Evolutionary conservation across 208 protist species (phyloP), one percentile per base, ranked within the genome.

Genomic region (Tritrichomonas musculus): DNA sequence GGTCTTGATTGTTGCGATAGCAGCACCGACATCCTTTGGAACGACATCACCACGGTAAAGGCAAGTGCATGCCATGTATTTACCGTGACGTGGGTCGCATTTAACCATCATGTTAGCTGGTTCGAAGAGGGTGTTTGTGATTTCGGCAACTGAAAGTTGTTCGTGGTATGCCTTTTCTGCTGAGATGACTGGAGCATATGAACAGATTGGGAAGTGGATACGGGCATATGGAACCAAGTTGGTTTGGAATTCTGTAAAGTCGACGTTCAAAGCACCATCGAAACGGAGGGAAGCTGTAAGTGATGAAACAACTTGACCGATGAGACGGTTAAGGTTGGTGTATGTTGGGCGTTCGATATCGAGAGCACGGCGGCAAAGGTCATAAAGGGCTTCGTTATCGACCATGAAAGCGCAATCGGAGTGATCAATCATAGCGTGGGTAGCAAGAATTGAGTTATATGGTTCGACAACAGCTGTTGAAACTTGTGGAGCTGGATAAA

Each of bases 171-270:
- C n/a, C n/a, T n/a, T n/a, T n/a, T n/a, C n/a, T n/a, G n/a, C n/a
- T n/a, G n/a, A n/a, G n/a, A n/a, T 97, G 92, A 99, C 94, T 72
- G 97, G 98, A 2, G 98, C 97, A 94, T 98, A 99, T 92, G 96
- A 97, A 33, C 96, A 96, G 39, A 99, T 94, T 94, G 98, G 95
- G 95, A 99, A 99, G 95, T 99, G 98, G 94, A 99, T 98, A 94
- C 98, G 97, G 55, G 98, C 98, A 96, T 98, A 99, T 93, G 98
- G 98, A 92, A 98, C 98, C 82, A 99, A 95, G 96, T 99, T 99
- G 94, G 97, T 98, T 96, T 98, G 97, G 96, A 99, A 98, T 96
- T 98, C 98, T 88, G 95, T 98, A 66, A 98, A 95, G 94, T 99
- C 97, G 65, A 99, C 97, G 96, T 99, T 98, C 84, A 99, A 96